Percentiles rank a stretch among this genome's conserved stretches.
These are phyloP conservation scores for Pythium monospermum DNA, from an alignment of 352 stramenopile genomes.

Conservation along the genomic window DNA sequence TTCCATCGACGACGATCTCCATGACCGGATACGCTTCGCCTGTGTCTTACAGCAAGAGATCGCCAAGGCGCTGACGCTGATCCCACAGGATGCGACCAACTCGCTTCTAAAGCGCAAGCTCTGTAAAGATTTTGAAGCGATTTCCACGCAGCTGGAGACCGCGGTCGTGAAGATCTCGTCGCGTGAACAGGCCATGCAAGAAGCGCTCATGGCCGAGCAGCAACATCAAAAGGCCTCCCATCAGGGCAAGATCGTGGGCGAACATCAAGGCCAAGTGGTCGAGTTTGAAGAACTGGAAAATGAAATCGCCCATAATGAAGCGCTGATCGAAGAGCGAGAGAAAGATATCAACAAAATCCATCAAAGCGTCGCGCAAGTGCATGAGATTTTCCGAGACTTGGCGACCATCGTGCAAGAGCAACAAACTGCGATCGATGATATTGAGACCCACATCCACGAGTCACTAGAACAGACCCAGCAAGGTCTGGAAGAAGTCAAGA, in stretches of 20 bases:
- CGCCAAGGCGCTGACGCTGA: constrained; percentile 45
- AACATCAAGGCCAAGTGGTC: constrained; percentile 70
- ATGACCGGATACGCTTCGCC: constrained; percentile 82
- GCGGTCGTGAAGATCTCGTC: constrained; percentile 60
- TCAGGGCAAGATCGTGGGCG: constrained; percentile 46
- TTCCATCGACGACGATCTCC: constrained; percentile 65
- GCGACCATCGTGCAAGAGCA: constrained; percentile 83
- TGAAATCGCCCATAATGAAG: constrained; percentile 86
- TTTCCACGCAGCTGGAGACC: constrained; percentile 67
- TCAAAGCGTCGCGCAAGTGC: constrained; percentile 85
- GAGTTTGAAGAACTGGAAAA: constrained; percentile 79
- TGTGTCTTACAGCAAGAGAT: constrained; percentile 82
- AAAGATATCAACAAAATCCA: constrained; percentile 86
- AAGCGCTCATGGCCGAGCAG: constrained; percentile 29
- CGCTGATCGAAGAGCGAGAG: constrained; percentile 85
- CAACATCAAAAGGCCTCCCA: constrained; percentile 29
- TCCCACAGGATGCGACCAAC: constrained; percentile 53
- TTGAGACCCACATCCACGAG: constrained; percentile 81
- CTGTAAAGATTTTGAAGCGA: constrained; percentile 77
- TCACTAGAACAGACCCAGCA: constrained; percentile 82
- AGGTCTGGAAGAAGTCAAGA: constrained; percentile 78
- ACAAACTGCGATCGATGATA: constrained; percentile 80
- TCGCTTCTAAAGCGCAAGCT: constrained; percentile 78
- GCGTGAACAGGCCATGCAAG: constrained; percentile 57
- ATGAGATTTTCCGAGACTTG: constrained; percentile 89